Conservation (phyloP, 805 yeast species). For the Yarrowia bubula region DNA sequence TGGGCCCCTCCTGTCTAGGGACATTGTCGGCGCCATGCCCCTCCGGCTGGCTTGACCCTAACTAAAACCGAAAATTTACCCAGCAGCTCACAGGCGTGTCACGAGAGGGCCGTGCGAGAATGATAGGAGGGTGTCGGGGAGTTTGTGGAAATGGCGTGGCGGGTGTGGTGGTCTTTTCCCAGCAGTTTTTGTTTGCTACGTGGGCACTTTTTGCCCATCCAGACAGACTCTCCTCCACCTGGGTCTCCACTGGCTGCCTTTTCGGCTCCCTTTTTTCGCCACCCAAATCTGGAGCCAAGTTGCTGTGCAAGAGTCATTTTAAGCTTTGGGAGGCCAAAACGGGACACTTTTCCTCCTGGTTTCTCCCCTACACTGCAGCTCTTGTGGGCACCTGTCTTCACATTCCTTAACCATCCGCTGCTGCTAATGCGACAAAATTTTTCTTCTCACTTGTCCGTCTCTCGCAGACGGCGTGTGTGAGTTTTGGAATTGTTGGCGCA, state of each 20-base stretch:
- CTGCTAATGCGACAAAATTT: constrained; percentile 17
- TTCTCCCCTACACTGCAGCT: constrained; percentile 6
- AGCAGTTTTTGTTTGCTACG: neutral
- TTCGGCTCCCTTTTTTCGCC: constrained; percentile 7
- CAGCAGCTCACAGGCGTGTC: constrained; percentile 28
- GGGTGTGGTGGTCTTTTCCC: neutral
- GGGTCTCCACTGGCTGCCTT: neutral
- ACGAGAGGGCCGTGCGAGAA: constrained; percentile 18
- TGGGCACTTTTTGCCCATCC: neutral
- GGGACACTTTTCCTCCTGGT: constrained; percentile 15
- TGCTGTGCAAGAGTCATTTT: constrained; percentile 18
- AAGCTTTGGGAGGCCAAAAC: constrained; percentile 4
- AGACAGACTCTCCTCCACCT: neutral
- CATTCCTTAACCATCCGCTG: constrained; percentile 19
- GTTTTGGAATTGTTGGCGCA: too few species aligned
- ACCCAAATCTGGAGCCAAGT: neutral
- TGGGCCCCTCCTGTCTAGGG: neutral
- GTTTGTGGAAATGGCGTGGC: neutral
- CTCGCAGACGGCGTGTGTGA: neutral
- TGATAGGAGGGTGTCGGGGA: neutral
- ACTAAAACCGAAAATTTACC: constrained; percentile 24
- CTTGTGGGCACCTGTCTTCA: constrained; percentile 16
- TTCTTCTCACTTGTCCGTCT: constrained; percentile 17
- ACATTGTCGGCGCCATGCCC: constrained; percentile 14
- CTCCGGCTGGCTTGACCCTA: constrained; percentile 26